Percentiles rank a stretch among this genome's conserved stretches.
These are phyloP conservation scores for Trebouxia sp. DNA, from an alignment of 139 green algal species.

Conservation along the genomic window DNA sequence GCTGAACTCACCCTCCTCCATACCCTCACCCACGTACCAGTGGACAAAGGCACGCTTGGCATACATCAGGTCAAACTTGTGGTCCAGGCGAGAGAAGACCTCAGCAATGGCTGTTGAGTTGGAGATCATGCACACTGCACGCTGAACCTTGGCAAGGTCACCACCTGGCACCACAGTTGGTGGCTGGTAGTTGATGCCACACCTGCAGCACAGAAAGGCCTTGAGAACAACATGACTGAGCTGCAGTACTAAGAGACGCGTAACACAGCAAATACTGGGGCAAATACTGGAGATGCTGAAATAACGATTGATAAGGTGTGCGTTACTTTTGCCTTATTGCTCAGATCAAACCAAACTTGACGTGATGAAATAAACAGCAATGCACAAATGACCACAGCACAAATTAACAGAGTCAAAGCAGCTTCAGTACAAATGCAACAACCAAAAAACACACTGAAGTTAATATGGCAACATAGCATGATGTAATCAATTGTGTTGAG, in stretches of 20 bases:
- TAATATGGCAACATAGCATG: too few species aligned
- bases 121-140: conserved; percentile 99
- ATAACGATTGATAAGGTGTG: too few species aligned
- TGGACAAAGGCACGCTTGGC: conserved; percentile 99
- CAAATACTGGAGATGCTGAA: too few species aligned
- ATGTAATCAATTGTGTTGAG: neutral
- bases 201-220: conserved; percentile 37
- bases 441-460: too few species aligned
- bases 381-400: too few species aligned
- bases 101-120: conserved; percentile 99
- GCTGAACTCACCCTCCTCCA: conserved; percentile 89
- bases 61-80: conserved; percentile 99
- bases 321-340: too few species aligned
- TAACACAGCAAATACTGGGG: too few species aligned
- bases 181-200: conserved; percentile 99
- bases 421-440: too few species aligned
- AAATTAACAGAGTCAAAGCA: too few species aligned
- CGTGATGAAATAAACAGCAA: too few species aligned
- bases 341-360: too few species aligned
- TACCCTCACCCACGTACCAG: conserved; percentile 99
- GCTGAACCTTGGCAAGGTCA: conserved; percentile 98
- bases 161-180: conserved; percentile 95
- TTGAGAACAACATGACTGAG: neutral
- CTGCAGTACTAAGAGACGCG: too few species aligned
- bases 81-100: conserved; percentile 97